Evolutionary conservation across 768 basidiomycete genomes (phyloP).

Genomic region (Leucogyrophana mollusca): DNA sequence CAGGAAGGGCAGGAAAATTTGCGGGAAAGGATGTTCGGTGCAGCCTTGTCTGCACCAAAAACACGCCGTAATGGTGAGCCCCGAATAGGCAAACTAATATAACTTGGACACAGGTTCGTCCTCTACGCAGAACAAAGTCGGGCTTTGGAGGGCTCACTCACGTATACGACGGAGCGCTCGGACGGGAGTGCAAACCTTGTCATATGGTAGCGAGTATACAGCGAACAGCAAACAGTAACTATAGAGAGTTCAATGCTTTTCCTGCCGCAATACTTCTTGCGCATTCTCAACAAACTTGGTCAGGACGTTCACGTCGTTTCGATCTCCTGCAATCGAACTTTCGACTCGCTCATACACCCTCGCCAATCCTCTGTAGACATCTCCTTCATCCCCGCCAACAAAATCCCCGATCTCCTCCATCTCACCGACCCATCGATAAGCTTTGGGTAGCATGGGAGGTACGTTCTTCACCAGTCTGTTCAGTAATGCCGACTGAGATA

Average conservation of each 20-base stretch:
- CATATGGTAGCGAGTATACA: no score
- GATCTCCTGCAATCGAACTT: constrained; percentile 34
- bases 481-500: constrained; percentile 46
- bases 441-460: constrained; percentile 57
- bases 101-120: no score
- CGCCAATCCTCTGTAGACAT: constrained; percentile 48
- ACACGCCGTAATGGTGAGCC: no score
- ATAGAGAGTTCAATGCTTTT: constrained; percentile 6
- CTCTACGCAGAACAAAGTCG: background rate
- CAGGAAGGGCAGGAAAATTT: no score
- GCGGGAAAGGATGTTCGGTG: no score
- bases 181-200: no score
- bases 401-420: constrained; percentile 64
- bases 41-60: no score
- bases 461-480: constrained; percentile 36
- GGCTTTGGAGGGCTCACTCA: background rate
- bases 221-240: background rate
- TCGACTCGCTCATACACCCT: constrained; percentile 45
- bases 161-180: no score
- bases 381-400: constrained; percentile 43
- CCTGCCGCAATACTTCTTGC: constrained; percentile 22
- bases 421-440: constrained; percentile 61
- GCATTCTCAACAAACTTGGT: constrained; percentile 47
- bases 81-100: no score
- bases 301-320: constrained; percentile 39